A percentile compares a stretch with the other conserved stretches of the same genome.
These are phyloP conservation scores for Barnettozyma hawaiiensis DNA, from an alignment of 1,139 yeast species.

Conservation along the genomic window DNA sequence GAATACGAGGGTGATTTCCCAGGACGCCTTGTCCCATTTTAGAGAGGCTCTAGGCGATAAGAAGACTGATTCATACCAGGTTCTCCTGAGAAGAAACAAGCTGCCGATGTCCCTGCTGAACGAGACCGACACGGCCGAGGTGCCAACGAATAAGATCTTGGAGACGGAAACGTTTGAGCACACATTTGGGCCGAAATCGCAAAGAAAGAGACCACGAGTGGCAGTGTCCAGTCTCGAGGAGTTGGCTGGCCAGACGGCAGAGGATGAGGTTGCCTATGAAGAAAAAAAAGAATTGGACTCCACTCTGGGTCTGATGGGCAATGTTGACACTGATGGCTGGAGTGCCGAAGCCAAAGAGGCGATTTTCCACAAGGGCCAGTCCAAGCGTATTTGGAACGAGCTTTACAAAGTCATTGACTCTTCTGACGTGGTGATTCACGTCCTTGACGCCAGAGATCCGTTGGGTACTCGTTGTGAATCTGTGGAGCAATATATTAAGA, in stretches of 20 bases:
- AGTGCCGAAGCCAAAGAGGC: slow-evolving; percentile 91
- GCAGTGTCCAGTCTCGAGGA: slow-evolving; percentile 79
- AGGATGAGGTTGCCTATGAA: slow-evolving; percentile 55
- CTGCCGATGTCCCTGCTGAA: slow-evolving; percentile 93
- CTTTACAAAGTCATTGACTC: slow-evolving; percentile 95
- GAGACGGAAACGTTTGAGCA: slow-evolving; percentile 82
- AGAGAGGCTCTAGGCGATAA: slow-evolving; percentile 92
- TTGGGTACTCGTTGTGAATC: slow-evolving; percentile 91
- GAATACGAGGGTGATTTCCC: slow-evolving; percentile 94
- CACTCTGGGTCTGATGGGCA: slow-evolving; percentile 76
- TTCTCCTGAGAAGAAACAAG: slow-evolving; percentile 80
- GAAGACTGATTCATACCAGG: slow-evolving; percentile 82
- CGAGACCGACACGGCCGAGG: slow-evolving; percentile 67
- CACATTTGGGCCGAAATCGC: slow-evolving; percentile 93
- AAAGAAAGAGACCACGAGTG: slow-evolving; percentile 83
- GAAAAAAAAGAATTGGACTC: slow-evolving; percentile 71
- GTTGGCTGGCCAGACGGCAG: slow-evolving; percentile 55
- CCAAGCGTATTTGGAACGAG: slow-evolving; percentile 98
- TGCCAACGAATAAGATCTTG: slow-evolving; percentile 72
- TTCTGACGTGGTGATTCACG: slow-evolving; percentile 94
- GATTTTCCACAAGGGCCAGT: slow-evolving; percentile 93
- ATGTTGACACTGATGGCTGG: slow-evolving; percentile 67
- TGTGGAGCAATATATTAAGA: slow-evolving; percentile 87
- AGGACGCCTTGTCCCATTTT: slow-evolving; percentile 90
- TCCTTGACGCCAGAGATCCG: slow-evolving; percentile 96